Percentiles rank a stretch among this genome's conserved stretches.
Conservation (phyloP, 75 land plant species). For the Isoetes taiwanensis region DNA sequence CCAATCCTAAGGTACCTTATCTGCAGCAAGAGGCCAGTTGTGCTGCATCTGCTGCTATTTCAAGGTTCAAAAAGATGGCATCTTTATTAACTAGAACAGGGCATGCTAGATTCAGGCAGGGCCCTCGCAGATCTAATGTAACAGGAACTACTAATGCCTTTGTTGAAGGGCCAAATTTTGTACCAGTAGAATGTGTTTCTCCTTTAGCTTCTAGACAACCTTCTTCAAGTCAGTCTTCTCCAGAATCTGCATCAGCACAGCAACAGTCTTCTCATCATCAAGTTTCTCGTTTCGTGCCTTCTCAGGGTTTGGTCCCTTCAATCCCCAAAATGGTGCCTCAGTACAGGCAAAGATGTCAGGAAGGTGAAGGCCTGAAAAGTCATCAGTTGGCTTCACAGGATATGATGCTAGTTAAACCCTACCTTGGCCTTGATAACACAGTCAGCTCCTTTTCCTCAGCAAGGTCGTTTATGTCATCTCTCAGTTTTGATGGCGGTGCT, state of each 20-base stretch:
- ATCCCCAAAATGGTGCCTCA: too few species aligned
- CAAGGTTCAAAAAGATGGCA: constrained; percentile 65
- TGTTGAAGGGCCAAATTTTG: neutral
- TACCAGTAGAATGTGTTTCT: neutral
- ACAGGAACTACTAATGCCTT: constrained; percentile 1
- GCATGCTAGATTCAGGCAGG: constrained; percentile 76
- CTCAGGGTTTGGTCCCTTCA: too few species aligned
- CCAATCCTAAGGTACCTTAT: too few species aligned
- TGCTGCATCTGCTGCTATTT: constrained; percentile 50
- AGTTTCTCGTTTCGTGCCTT: neutral
- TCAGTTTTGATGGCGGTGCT: constrained; percentile 43
- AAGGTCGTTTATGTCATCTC: constrained; percentile 46
- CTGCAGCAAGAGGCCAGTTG: too few species aligned
- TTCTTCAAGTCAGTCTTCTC: neutral
- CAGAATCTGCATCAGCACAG: constrained; percentile 7
- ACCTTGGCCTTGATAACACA: constrained; percentile 45
- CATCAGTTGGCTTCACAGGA: too few species aligned
- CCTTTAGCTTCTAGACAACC: neutral
- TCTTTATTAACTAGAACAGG: constrained; percentile 66
- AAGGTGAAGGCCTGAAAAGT: constrained; percentile 31
- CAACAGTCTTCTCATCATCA: constrained; percentile 7
- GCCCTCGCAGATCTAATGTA: constrained; percentile 19
- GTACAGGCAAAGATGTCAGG: constrained; percentile 12
- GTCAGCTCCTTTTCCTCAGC: constrained; percentile 38
- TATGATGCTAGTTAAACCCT: too few species aligned